phyloP scores from a whole-genome alignment of 441 rosid genomes.

The Gossypium gossypioides region DNA sequence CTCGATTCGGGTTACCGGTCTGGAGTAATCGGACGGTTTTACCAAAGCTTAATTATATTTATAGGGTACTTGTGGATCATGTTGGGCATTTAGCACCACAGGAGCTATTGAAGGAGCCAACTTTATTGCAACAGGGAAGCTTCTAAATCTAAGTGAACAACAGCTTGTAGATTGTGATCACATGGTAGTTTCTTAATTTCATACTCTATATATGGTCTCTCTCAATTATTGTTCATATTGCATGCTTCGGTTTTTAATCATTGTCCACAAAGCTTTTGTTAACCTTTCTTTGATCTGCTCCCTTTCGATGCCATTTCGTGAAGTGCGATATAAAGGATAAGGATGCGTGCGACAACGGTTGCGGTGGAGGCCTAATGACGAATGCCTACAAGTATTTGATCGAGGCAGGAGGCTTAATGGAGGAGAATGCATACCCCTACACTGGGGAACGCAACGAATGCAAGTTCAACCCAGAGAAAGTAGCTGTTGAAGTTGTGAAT shows the following conservation, averaged over 20 bases:
- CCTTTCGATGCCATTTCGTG: neutral
- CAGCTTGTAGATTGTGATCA: slow-evolving; percentile 80
- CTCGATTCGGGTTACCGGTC: no score
- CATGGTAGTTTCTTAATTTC: slow-evolving; percentile 22
- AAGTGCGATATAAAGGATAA: slow-evolving; percentile 60
- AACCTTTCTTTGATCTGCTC: neutral
- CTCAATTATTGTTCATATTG: neutral
- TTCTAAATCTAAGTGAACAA: slow-evolving; percentile 76
- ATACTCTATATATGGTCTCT: neutral
- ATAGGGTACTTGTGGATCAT: slow-evolving; percentile 76
- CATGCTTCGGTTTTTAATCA: neutral
- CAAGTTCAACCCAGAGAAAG: slow-evolving; percentile 40
- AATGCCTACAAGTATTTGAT: slow-evolving; percentile 70
- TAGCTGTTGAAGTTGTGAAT: slow-evolving; percentile 48
- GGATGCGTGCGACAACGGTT: slow-evolving; percentile 57
- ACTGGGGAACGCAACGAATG: slow-evolving; percentile 49
- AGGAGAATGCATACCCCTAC: slow-evolving; percentile 58
- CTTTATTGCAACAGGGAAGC: slow-evolving; percentile 64
- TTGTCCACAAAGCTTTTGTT: neutral
- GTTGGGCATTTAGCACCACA: slow-evolving; percentile 91
- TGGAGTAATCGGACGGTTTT: neutral
- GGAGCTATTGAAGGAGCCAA: slow-evolving; percentile 77
- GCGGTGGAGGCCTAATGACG: slow-evolving; percentile 82
- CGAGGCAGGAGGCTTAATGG: slow-evolving; percentile 62
- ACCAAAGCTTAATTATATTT: neutral